Evolutionary conservation across 2,329 filamentous ascomycete genomes (phyloP), one percentile per base, ranked within the genome.

Genomic region (Arachnomyces sp.): DNA sequence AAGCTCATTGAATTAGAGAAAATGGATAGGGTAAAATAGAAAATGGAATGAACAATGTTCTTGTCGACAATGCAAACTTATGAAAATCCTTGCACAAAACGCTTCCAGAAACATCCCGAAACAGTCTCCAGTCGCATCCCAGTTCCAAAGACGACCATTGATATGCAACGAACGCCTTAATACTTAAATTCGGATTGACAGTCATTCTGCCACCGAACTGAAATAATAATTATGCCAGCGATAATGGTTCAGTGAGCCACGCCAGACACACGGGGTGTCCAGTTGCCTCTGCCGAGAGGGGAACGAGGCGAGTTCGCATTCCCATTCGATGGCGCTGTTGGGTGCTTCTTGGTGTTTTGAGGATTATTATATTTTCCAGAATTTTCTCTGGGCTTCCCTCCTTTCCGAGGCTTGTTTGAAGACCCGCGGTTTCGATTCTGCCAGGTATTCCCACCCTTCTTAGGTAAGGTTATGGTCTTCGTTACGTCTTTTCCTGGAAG

Each of bases 401-500:
- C 52, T 43, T 56, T 62, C 34, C 57, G 54, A 46, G 50, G 41
- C 18, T 56, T 60, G 44, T 45, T 55, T 32, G 52, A 49, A 12
- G 49, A 39, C 35, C 17, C 34, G 18, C 51, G 51, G 28, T 55
- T 60, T 25, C 50, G 49, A 34, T 59, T 57, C 18, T 53, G 34
- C 7, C 40, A 38, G 34, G 48, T 50, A 29, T 44, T 47, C 9
- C 46, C 49, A 36, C 45, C 39, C 43, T 64, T 66, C 39, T 58
- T 55, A 5, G 56, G 59, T 28, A 69, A 51, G 32, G 48, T 56
- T 13, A 73, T 47, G 1, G 54, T 60, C 46, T 66, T 74, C 4
- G 60, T 46, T 20, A 64, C 60, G 2, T 56, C 44, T 48, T 67
- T 63, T 6, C 70, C 72, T 7, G 72, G 71, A 15, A 76, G 53